Base-by-base conservation (phyloP, 1,284 basidiomycete genomes). In the Cystobasidium sp. region DNA sequence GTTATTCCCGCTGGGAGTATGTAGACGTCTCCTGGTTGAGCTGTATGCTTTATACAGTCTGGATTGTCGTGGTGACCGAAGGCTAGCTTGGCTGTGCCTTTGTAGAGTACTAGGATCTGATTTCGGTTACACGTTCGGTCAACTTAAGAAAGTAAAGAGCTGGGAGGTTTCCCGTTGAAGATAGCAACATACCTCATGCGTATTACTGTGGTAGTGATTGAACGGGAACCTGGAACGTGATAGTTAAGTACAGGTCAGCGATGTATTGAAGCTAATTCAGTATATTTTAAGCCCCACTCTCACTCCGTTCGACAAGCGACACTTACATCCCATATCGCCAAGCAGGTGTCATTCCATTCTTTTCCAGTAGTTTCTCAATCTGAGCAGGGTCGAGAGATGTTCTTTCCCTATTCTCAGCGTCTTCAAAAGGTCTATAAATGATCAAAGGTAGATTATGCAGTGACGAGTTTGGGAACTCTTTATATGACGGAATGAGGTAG, bases 151-250 rank as follows among this genome's bases (percentile, higher is more conserved):
- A n/a, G n/a, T 7, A 39, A n/a, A 44, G n/a, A 8, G 20, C 18
- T 18, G 14, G 37, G 24, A 14, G 37, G 9, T 49, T 12, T 22
- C 16, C 12, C 7, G 10, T 22, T 22, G 10, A 20, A 22, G 7
- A 10, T 7, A 7, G 37, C 12, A 8, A 39, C 52, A 16, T 37
- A 71, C 69, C 47, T 71, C 69, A n/a, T 71, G 69, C 37, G 69
- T 71, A 63, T 71, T 71, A 51, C 69, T 71, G 20, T 71, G 69
- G 24, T 63, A 71, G 31, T 71, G 69, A 51, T 71, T 61, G 51
- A 53, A 71, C 1, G 69, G 59, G 31, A 71, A 71, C 69, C 69
- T 71, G 9, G 6, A 41, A 31, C 31, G 31, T 31, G n/a, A n/a
- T n/a, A n/a, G n/a, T n/a, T n/a, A n/a, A n/a, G n/a, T n/a, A n/a